Base-by-base conservation (phyloP, 768 basidiomycete genomes). In the Podaxis mareebaensis region DNA sequence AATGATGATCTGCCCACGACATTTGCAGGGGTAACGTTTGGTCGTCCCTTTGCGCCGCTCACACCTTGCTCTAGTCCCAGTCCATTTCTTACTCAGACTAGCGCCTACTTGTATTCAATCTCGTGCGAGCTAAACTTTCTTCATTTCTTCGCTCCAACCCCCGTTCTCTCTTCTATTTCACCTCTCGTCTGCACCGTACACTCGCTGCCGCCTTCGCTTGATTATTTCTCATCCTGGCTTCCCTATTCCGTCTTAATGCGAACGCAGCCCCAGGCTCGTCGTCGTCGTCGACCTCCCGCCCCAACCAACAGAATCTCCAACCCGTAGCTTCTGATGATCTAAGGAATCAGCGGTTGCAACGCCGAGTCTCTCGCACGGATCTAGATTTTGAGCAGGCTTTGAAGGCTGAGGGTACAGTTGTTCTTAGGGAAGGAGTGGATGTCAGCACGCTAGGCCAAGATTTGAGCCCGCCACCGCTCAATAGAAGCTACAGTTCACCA, bases 381-480 rank as follows among this genome's bases (percentile, higher is more conserved):
- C 79, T 89, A 71, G 91, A 92, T 72, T 95, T 95, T 68, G 92
- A 94, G 76, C 85, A 87, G 69, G 92, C 88, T 12, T 74, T 95
- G 67, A 81, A 78, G 64, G 79, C 78, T 11, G 85, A 85, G 46
- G 88, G 84, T 24, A 95, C 93, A 2, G 83, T 92, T 15, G 68
- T 83, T 60, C 78, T 94, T 54, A 84, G 81, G 65, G 91, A 94
- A 73, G 86, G 90, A 40, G 70, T 87, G 51, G 91, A 93, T 74
- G 79, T 92, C 55, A 84, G 83, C 71, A 70, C 82, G 36, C 79
- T 94, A 54, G 93, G 91, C 28, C 71, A 81, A 28, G 85, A 83
- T 53, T 66, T 67, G 69, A 78, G 75, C 66, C 80, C 78, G 68
- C 76, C 75, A 65, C 77, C 76, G 10, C 68, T 73, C 67, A 75